These are phyloP conservation scores for Geosiphon pyriformis DNA, from an alignment of 192 early-diverging fungal genomes.

Conservation along the genomic window DNA sequence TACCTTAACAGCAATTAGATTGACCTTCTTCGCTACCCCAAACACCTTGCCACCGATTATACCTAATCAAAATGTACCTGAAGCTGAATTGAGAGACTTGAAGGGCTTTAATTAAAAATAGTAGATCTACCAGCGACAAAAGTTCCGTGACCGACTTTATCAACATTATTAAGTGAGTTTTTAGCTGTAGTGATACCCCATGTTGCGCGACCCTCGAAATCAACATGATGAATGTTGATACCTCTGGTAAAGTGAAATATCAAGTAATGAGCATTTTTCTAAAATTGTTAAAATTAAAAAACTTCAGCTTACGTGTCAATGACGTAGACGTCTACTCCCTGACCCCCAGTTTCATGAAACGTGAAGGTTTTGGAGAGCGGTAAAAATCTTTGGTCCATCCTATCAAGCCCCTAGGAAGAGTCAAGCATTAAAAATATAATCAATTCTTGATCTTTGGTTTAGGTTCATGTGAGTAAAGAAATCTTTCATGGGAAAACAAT, in stretches of 20 bases:
- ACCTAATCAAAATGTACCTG: conserved; percentile 17
- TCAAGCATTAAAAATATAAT: background rate
- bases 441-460: background rate
- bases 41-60: conserved; percentile 47
- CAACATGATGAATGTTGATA: conserved; percentile 42
- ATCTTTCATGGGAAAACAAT: too few relatives aligned
- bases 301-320: conserved; percentile 50
- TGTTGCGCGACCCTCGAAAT: conserved; percentile 49
- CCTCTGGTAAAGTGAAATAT: conserved; percentile 23
- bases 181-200: conserved; percentile 41
- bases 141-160: conserved; percentile 52
- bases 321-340: conserved; percentile 58
- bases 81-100: background rate
- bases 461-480: background rate
- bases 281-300: too few relatives aligned
- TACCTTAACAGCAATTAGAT: conserved; percentile 66
- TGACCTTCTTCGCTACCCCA: conserved; percentile 74
- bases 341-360: conserved; percentile 58
- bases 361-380: conserved; percentile 41
- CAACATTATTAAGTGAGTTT: conserved; percentile 33
- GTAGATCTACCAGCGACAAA: conserved; percentile 36
- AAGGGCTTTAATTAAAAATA: background rate
- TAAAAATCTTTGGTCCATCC: conserved; percentile 31
- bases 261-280: too few relatives aligned
- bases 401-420: conserved; percentile 6